Conservation (phyloP, 208 protist genomes). For the Polymyxa betae region DNA sequence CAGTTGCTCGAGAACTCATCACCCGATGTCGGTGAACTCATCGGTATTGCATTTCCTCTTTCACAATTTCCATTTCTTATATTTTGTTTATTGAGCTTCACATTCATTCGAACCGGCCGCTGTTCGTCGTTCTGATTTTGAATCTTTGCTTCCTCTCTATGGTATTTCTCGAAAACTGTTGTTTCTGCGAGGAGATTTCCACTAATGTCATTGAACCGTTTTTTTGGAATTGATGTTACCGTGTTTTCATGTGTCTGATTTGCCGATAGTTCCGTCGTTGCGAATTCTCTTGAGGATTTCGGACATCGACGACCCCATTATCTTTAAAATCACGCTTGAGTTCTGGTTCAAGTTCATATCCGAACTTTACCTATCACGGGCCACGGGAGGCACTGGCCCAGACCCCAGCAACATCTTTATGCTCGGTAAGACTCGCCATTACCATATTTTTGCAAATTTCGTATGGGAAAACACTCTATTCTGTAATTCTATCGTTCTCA, state of each 20-base stretch:
- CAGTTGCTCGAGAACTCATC: conserved; percentile 82
- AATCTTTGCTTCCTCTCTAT: too few relatives aligned
- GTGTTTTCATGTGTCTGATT: not conserved
- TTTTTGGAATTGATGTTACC: conserved; percentile 80
- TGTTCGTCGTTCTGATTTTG: too few relatives aligned
- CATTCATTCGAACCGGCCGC: too few relatives aligned
- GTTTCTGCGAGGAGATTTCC: not conserved
- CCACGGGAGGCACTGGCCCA: not conserved
- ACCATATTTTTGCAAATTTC: not conserved
- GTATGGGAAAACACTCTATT: not conserved
- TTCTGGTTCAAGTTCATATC: conserved; percentile 87
- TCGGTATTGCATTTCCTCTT: too few relatives aligned
- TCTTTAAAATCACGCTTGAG: conserved; percentile 99
- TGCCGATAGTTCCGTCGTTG: not conserved
- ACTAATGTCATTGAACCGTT: conserved; percentile 83
- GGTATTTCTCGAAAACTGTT: too few relatives aligned
- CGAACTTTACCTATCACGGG: conserved; percentile 6
- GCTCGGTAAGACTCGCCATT: not conserved
- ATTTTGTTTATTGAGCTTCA: too few relatives aligned
- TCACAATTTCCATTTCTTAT: too few relatives aligned
- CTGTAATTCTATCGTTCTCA: not conserved
- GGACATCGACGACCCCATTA: conserved; percentile 74
- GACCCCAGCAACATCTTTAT: not conserved
- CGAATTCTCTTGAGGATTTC: conserved; percentile 42
- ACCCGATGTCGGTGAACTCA: conserved; percentile 65